Evolutionary conservation across 139 green algal genomes (phyloP), one percentile per base, ranked within the genome.

Genomic region (Picochlorum costavermella): DNA sequence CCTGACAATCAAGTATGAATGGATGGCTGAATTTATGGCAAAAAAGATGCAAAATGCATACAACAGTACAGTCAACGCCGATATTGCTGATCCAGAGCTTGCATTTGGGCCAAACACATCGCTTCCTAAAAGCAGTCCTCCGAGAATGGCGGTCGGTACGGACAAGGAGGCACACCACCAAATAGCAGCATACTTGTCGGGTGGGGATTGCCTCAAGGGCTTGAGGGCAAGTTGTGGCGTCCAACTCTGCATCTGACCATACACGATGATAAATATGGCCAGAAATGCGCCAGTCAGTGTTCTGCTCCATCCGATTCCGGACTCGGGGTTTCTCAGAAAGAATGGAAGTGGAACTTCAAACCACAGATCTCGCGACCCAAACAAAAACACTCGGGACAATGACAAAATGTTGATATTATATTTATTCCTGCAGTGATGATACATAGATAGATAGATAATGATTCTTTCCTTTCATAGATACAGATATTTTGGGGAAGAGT

Each of bases 271-370:
- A 25, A 70, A 88, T 16, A 78, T 45, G 17, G 77, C 80, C 12
- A 86, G 77, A 58, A 81, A 75, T 2, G 76, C 73, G 4, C 84
- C 84, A 25, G 83, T 81, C 2, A 72, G 67, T 2, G 74, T 40
- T 9, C 82, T 66, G 46, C 66, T 69, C 85, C 86, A 92, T 63
- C 80, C 81, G n/a, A 94, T 71, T 13, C 86, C 88, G 2, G 71
- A 71, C 13, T 43, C 58, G 1, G 68, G 17, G 57, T 76, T 65
- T 55, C 88, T 70, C 64, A 95, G 72, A 73, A 92, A 95, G 81
- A 90, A 95, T 13, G 88, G 88, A 66, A 95, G 79, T 13, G 88
- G 84, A 46, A 88, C 73, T 80, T 92, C 87, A 71, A 94, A 94
- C 88, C 88, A 95, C 37, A 92, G 71, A 78, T 95, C 88, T 6